These are phyloP conservation scores for Lojkania enalia DNA, from an alignment of 2,329 filamentous ascomycete genomes.

Conservation along the genomic window DNA sequence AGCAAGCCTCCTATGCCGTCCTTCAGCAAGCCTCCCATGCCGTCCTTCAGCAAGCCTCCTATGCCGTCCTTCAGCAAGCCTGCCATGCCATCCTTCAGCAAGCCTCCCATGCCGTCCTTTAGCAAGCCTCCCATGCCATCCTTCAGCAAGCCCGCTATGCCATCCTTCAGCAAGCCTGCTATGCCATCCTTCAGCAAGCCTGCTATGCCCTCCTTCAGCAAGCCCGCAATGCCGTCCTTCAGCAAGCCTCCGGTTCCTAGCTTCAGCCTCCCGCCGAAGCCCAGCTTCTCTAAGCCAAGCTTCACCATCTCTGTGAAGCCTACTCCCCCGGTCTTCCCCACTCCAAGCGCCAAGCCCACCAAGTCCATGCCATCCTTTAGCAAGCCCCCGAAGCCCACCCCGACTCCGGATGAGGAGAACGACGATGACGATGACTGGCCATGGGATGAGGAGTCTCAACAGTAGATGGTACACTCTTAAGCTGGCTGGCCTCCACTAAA, in stretches of 20 bases:
- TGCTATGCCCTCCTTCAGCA: slow-evolving; percentile 11
- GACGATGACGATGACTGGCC: slow-evolving; percentile 15
- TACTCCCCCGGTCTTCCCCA: slow-evolving; percentile 11
- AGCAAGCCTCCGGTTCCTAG: slow-evolving; percentile 12
- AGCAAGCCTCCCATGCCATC: slow-evolving; percentile 1
- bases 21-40: slow-evolving; percentile 9
- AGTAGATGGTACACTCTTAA: not conserved
- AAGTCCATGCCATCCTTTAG: slow-evolving; percentile 3
- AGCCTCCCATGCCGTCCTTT: slow-evolving; percentile 1
- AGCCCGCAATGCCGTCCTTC: slow-evolving; percentile 16
- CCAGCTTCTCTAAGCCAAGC: slow-evolving; percentile 12
- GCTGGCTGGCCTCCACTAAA: too few species aligned
- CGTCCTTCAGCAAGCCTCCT: slow-evolving; percentile 1
- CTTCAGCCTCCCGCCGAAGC: slow-evolving; percentile 12
- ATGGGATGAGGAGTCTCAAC: not conserved
- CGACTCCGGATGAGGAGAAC: slow-evolving; percentile 11
- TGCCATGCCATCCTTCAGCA: slow-evolving; percentile 4
- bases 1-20: slow-evolving; percentile 5
- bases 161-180: slow-evolving; percentile 4
- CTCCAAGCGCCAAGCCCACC: not conserved
- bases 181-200: slow-evolving; percentile 11
- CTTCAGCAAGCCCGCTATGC: slow-evolving; percentile 8
- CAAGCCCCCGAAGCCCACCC: slow-evolving; percentile 9
- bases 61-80: slow-evolving; percentile 8
- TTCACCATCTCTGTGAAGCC: slow-evolving; percentile 8